Base-by-base conservation (phyloP, 768 basidiomycete genomes). In the Trametes meyenii region DNA sequence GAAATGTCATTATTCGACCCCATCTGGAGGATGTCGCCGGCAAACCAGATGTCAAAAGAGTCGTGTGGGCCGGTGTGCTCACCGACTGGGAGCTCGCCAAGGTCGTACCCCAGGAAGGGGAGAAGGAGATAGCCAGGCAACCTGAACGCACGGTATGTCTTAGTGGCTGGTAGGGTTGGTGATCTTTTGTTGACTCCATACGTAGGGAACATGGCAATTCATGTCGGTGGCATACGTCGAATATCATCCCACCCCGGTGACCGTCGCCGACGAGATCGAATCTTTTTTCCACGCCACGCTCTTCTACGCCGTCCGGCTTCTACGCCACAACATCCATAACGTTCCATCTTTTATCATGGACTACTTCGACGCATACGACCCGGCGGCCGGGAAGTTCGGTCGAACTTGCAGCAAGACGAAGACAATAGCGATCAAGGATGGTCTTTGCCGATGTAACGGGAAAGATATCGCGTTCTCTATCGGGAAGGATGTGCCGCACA, bases 191-290 rank as follows among this genome's bases (percentile, higher is more conserved):
- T 17, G 21, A 33, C 4, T 8, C 3, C 29, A 33, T 7, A 13
- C 10, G 19, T 23, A 60, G 58, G 58, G 58, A 6, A 60, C 58
- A 2, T 60, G 48, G 48, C 48, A 52, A 35, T 60, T 50, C 40
- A 60, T 60, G 58, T 52, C 58, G 11, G 43, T 53, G 19, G 26
- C n/a, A 1, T 36, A 36, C n/a, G 50, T 51, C 7, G n/a, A 23
- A 5, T 3, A 33, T 33, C 17, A 36, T 12, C 36, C 36, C 7
- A 12, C 17, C 17, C 50, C 50, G 13, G 50, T 51, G 5, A n/a
- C n/a, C 16, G 50, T 51, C n/a, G 50, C 50, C 1, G 50, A 51
- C n/a, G 50, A 51, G n/a, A 21, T 51, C 2, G 50, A 51, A 51
- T 51, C 50, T 8, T 51, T 51, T 10, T 38, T 51, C 35, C 50